Base-by-base conservation (phyloP, 352 stramenopile species). In the Phytopythium oedochilum region DNA sequence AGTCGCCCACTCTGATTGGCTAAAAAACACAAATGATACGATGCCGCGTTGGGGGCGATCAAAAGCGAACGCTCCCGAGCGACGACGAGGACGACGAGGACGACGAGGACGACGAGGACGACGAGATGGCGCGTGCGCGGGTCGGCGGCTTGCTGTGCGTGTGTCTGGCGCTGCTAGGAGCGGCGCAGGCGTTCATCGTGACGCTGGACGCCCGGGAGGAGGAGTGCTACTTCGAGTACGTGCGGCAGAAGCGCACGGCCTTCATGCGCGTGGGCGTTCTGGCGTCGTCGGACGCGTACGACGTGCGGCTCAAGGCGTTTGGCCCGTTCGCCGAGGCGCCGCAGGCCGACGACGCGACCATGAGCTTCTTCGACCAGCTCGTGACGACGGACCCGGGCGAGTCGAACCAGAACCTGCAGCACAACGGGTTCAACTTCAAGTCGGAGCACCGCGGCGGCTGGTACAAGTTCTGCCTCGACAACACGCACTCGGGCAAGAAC, bases 401-500 rank as follows among this genome's bases (percentile, higher is more conserved):
- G 46, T 54, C 54, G 25, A 87, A 64, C 56, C 88, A 92, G 54
- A 82, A 92, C 63, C 65, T 92, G 45, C 76, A 92, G 63, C 80
- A 89, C 58, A 94, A 86, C 58, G 83, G 81, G 42, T 94, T 94
- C 61, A 94, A 94, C 63, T 94, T 92, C 55, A 74, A 92, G 44
- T 87, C 81, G 56, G 83, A 94, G 66, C 78, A 92, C 60, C 80
- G 81, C 49, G 81, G 81, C 42, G 83, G 83, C 23, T 94, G 79
- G 75, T 94, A 94, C 70, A 88, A 88, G 67, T 94, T 92, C 43
- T 94, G 83, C 48, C 59, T 94, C 18, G 73, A 86, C 61, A 94
- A 94, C 64, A 64, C 63, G 57, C 83, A 94, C 63, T 84, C 78
- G 63, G 62, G 64, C 32, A 83, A 74, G 53, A 55, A 72, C 22